These are phyloP conservation scores for Fusarium dimerum DNA, from an alignment of 2,329 filamentous ascomycete genomes.

Conservation along the genomic window DNA sequence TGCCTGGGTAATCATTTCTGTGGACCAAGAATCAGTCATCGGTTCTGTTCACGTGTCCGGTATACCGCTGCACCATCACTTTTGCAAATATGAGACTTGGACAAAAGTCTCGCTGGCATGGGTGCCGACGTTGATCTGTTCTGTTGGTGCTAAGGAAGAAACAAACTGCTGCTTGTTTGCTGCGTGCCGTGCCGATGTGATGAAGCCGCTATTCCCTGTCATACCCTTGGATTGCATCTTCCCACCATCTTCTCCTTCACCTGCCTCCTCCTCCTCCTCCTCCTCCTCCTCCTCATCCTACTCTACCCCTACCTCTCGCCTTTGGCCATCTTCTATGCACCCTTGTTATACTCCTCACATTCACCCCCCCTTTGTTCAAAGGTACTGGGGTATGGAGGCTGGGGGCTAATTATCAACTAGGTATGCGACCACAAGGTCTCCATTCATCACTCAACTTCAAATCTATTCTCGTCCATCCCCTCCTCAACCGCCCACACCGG, in stretches of 20 bases:
- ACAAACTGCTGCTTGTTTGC: constrained; percentile 11
- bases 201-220: constrained; percentile 14
- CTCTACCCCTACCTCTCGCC: too few species aligned
- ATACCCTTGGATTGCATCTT: constrained; percentile 11
- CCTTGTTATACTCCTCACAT: constrained; percentile 12
- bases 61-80: too few species aligned
- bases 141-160: constrained; percentile 2
- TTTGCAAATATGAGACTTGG: constrained; percentile 2
- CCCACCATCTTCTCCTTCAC: too few species aligned
- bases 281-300: too few species aligned
- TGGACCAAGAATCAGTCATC: too few species aligned
- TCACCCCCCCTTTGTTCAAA: constrained; percentile 18
- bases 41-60: too few species aligned
- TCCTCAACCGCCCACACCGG: constrained; percentile 24
- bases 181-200: constrained; percentile 25
- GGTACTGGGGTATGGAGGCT: constrained; percentile 14
- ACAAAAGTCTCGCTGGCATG: background rate
- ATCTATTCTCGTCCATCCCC: constrained; percentile 29
- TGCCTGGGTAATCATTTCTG: too few species aligned
- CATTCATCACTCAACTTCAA: constrained; percentile 18
- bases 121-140: background rate
- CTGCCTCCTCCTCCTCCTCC: too few species aligned
- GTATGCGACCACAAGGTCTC: constrained; percentile 17
- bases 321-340: too few species aligned
- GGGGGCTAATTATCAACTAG: constrained; percentile 11